Percentiles rank a stretch among this genome's conserved stretches.
Evolutionary conservation across 2,329 filamentous ascomycete genomes (phyloP).

Genomic region (Colletotrichum magnum): DNA sequence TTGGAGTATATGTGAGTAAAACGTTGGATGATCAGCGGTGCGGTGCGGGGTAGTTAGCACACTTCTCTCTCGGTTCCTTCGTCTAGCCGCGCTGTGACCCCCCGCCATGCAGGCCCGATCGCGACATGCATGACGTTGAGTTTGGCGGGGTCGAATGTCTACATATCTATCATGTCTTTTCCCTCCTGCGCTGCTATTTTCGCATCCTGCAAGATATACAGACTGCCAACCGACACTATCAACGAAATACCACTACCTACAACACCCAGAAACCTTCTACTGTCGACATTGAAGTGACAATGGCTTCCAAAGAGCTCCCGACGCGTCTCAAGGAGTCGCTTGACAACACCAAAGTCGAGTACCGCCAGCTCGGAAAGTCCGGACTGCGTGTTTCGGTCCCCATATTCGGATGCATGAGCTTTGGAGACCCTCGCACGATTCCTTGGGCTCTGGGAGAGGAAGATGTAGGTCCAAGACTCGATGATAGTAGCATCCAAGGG

Average conservation of each 20-base stretch:
- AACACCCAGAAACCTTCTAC: background rate
- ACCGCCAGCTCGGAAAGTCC: slow-evolving; percentile 69
- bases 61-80: slow-evolving; percentile 9
- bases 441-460: slow-evolving; percentile 72
- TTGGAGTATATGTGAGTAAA: slow-evolving; percentile 13
- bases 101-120: slow-evolving; percentile 25
- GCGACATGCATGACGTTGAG: slow-evolving; percentile 31
- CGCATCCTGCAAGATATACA: background rate
- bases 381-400: slow-evolving; percentile 75
- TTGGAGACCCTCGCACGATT: slow-evolving; percentile 66
- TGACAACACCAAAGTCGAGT: slow-evolving; percentile 59
- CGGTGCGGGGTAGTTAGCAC: slow-evolving; percentile 29
- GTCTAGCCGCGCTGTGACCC: slow-evolving; percentile 33
- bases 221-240: background rate
- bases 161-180: background rate
- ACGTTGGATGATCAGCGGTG: slow-evolving; percentile 13
- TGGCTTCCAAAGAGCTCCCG: slow-evolving; percentile 34
- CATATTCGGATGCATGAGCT: slow-evolving; percentile 76
- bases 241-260: background rate
- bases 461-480: slow-evolving; percentile 45
- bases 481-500: background rate
- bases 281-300: background rate
- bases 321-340: slow-evolving; percentile 45
- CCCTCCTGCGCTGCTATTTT: no score
- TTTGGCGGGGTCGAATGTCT: background rate